These are phyloP conservation scores for Hevea brasiliensis DNA, from an alignment of 345 rosid species.

Conservation along the genomic window DNA sequence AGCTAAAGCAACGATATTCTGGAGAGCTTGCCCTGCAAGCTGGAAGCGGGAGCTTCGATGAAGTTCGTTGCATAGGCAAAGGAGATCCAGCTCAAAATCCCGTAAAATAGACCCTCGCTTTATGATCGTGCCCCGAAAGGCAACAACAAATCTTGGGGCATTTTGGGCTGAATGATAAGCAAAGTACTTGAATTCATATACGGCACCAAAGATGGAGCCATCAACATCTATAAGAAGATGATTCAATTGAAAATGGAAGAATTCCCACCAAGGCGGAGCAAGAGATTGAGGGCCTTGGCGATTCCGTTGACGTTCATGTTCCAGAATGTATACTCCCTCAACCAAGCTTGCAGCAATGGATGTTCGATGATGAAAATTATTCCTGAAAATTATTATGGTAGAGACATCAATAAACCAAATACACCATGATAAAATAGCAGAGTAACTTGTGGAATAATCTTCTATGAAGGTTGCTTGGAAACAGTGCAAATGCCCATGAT, in stretches of 20 bases:
- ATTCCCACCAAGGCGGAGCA: neutral
- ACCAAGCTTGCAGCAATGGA: neutral
- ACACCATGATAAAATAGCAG: too few species aligned
- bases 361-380: neutral
- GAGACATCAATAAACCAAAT: neutral
- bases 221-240: neutral
- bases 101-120: neutral
- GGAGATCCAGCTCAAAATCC: neutral
- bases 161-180: neutral
- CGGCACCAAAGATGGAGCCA: neutral
- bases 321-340: neutral
- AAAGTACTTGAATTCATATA: neutral
- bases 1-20: neutral
- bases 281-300: neutral
- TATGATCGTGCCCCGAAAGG: neutral
- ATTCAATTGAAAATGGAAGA: neutral
- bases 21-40: neutral
- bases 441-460: too few species aligned
- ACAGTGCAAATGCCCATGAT: too few species aligned
- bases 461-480: too few species aligned
- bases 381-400: neutral
- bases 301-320: neutral
- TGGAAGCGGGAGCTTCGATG: neutral
- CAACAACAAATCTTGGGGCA: neutral
- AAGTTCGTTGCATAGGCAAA: neutral